phyloP scores from a whole-genome alignment of 176 grass and related monocot species.

The Eragrostis curvula region DNA sequence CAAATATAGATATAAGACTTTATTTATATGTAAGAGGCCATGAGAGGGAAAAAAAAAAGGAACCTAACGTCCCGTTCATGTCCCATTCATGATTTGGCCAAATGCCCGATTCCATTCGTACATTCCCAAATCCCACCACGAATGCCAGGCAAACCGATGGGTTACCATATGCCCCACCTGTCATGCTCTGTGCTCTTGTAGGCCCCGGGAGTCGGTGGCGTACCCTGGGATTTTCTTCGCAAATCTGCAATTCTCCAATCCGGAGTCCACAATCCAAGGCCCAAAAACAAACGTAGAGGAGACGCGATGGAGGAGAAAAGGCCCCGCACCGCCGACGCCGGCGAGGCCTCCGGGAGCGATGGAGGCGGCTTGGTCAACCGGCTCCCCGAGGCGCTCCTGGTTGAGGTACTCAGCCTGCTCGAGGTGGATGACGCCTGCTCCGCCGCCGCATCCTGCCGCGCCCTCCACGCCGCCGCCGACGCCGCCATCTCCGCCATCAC shows the following conservation, averaged over 20 bases:
- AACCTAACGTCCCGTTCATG: too few relatives aligned
- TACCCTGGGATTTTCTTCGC: background rate
- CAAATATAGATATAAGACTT: too few relatives aligned
- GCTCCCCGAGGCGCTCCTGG: slow-evolving; percentile 73
- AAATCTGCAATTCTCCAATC: slow-evolving; percentile 9
- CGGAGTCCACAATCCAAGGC: slow-evolving; percentile 12
- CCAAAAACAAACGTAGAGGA: slow-evolving; percentile 2
- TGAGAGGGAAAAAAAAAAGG: too few relatives aligned
- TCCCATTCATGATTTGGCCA: background rate
- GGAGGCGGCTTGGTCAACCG: slow-evolving; percentile 44
- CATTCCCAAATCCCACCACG: background rate
- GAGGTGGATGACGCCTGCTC: slow-evolving; percentile 82
- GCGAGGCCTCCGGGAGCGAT: slow-evolving; percentile 8
- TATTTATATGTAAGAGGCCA: too few relatives aligned
- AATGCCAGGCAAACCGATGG: background rate
- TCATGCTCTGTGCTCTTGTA: background rate
- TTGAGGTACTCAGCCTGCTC: slow-evolving; percentile 71
- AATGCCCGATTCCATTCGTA: background rate
- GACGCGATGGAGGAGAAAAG: slow-evolving; percentile 72
- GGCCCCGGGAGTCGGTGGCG: background rate
- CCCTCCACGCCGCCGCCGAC: slow-evolving; percentile 47
- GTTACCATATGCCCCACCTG: background rate
- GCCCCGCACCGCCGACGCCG: slow-evolving; percentile 9
- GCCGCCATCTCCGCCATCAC: slow-evolving; percentile 31
- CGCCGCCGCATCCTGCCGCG: slow-evolving; percentile 75